A percentile compares a stretch with the other conserved stretches of the same genome.
Conservation (phyloP, 192 early-diverging fungal genomes). For the Dissophora ornata region DNA sequence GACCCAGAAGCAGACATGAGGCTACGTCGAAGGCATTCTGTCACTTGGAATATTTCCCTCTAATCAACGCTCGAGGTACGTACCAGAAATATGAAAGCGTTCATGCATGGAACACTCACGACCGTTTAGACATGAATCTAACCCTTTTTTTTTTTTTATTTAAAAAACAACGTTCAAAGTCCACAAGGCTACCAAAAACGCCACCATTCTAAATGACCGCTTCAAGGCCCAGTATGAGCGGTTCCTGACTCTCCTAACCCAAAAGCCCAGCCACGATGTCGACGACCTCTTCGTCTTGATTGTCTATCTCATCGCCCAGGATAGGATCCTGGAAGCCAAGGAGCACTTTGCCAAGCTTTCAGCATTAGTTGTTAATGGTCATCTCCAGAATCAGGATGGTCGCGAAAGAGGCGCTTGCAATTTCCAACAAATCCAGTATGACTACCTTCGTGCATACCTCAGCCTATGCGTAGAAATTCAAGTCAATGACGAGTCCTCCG, state of each 20-base stretch:
- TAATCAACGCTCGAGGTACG: conserved; percentile 63
- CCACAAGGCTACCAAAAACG: conserved; percentile 31
- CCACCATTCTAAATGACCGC: conserved; percentile 53
- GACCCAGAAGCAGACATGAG: conserved; percentile 15
- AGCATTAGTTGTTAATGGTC: conserved; percentile 14
- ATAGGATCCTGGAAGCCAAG: conserved; percentile 57
- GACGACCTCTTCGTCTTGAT: conserved; percentile 51
- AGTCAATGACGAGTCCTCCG: neutral
- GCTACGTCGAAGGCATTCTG: neutral
- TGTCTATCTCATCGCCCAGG: conserved; percentile 60
- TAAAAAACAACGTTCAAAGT: conserved; percentile 14
- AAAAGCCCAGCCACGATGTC: conserved; percentile 29
- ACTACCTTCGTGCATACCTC: conserved; percentile 61
- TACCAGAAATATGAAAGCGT: neutral
- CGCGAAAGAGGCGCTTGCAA: neutral
- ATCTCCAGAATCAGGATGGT: neutral
- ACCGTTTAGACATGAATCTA: no score
- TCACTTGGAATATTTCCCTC: conserved; percentile 55
- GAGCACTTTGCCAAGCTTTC: conserved; percentile 15
- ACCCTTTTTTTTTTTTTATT: neutral
- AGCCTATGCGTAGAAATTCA: conserved; percentile 52
- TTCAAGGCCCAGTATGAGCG: conserved; percentile 52
- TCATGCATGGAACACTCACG: no score
- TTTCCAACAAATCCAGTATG: conserved; percentile 53
- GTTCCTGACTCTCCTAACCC: conserved; percentile 49